phyloP scores from a whole-genome alignment of 257 asterid genomes.

The Nyctanthes arbortristis region DNA sequence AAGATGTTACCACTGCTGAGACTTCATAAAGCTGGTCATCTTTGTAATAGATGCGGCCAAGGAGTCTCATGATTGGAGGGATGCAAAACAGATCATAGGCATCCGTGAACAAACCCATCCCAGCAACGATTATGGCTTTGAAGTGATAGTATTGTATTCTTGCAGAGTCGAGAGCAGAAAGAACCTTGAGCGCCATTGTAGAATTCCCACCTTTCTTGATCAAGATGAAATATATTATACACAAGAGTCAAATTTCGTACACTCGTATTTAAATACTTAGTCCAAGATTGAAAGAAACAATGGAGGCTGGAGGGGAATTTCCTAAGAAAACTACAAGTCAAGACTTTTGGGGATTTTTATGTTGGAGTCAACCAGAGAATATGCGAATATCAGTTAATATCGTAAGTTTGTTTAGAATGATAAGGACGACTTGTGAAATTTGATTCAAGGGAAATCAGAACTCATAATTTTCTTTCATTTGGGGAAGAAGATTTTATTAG shows the following conservation, averaged over 20 bases:
- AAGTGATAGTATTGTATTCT: conserved; percentile 54
- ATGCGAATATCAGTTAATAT: background rate
- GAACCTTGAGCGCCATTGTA: conserved; percentile 51
- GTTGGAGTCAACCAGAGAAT: background rate
- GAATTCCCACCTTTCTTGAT: background rate
- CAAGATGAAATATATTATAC: background rate
- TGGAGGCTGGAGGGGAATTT: background rate
- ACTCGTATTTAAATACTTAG: background rate
- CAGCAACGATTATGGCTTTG: conserved; percentile 58
- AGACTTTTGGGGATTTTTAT: background rate
- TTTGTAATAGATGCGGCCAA: conserved; percentile 44
- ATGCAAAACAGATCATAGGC: conserved; percentile 64
- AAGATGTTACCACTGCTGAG: conserved; percentile 32
- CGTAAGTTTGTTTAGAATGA: background rate
- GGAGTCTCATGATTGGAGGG: conserved; percentile 54
- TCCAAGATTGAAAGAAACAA: background rate
- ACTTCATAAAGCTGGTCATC: conserved; percentile 8
- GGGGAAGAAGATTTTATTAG: background rate
- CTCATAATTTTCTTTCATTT: too few relatives aligned
- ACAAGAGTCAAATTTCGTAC: background rate
- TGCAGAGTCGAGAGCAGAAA: conserved; percentile 56
- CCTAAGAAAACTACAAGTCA: background rate
- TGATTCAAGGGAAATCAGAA: background rate
- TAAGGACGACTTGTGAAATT: background rate
- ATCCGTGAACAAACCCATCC: conserved; percentile 67